Evolutionary conservation across 345 rosid species (phyloP).

Genomic region (Odontarrhena argentea): DNA sequence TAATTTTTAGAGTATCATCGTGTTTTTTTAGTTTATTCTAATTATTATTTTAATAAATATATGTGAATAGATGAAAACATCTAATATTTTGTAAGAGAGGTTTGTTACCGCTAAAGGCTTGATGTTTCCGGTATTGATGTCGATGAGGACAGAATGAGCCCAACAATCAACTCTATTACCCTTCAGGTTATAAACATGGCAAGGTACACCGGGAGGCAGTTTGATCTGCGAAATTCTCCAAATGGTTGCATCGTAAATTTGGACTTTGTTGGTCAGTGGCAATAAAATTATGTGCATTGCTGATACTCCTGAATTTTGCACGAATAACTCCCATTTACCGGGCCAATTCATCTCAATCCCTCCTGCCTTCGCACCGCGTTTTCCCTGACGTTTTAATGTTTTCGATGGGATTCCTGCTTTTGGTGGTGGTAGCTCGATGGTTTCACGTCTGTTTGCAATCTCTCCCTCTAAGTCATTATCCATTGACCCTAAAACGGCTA

Average conservation of each 20-base stretch:
- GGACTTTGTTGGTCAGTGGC: conserved; percentile 54
- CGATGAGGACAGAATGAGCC: conserved; percentile 61
- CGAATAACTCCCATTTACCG: conserved; percentile 64
- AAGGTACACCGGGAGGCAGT: conserved; percentile 46
- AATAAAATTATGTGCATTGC: conserved; percentile 80
- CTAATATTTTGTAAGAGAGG: too few relatives aligned
- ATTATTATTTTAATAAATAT: too few relatives aligned
- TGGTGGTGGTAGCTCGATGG: conserved; percentile 11
- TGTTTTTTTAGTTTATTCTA: too few relatives aligned
- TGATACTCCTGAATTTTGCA: conserved; percentile 66
- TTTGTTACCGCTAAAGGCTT: conserved; percentile 56
- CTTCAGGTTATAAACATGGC: conserved; percentile 40
- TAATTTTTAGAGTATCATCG: too few relatives aligned
- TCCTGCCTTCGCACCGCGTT: background rate
- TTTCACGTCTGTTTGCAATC: conserved; percentile 10
- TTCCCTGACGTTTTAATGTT: background rate
- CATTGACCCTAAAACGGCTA: conserved; percentile 5
- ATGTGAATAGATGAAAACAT: too few relatives aligned
- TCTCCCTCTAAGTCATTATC: background rate
- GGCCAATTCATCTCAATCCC: conserved; percentile 35
- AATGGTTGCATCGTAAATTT: conserved; percentile 77
- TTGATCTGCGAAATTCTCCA: conserved; percentile 53
- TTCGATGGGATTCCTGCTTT: background rate
- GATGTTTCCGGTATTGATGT: conserved; percentile 46
- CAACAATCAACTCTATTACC: conserved; percentile 56